Conservation (phyloP, 2,329 filamentous ascomycete genomes). For the Fusarium palustre region DNA sequence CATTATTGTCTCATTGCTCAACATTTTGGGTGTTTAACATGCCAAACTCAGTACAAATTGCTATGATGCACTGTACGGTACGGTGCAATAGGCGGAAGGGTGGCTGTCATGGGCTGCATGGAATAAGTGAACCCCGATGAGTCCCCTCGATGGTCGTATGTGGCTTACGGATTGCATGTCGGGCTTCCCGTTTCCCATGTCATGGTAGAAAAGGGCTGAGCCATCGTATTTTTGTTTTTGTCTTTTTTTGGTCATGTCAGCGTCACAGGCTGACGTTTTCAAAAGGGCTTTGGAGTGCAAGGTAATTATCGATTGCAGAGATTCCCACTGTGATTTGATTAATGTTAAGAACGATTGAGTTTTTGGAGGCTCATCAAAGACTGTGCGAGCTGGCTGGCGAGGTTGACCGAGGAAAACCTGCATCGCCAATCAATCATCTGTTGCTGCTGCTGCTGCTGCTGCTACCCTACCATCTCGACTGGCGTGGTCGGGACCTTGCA, state of each 20-base stretch:
- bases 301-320: neutral
- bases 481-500: conserved; percentile 45
- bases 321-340: neutral
- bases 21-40: conserved; percentile 17
- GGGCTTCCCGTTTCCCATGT: conserved; percentile 33
- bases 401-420: conserved; percentile 11
- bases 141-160: conserved; percentile 29
- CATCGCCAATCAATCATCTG: conserved; percentile 42
- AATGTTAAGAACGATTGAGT: neutral
- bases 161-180: conserved; percentile 38
- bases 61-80: neutral
- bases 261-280: conserved; percentile 16
- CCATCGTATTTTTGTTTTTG: neutral
- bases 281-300: neutral
- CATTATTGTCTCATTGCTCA: conserved; percentile 30
- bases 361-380: conserved; percentile 20
- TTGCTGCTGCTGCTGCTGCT: conserved; percentile 20
- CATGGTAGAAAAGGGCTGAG: conserved; percentile 30
- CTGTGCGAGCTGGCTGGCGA: conserved; percentile 13
- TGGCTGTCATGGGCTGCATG: conserved; percentile 26
- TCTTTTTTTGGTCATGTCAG: conserved; percentile 24
- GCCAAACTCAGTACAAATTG: neutral
- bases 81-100: neutral
- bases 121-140: conserved; percentile 28
- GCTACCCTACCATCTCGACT: conserved; percentile 29